These are phyloP conservation scores for Eustoma russellianum DNA, from an alignment of 257 asterid genomes.

Conservation along the genomic window DNA sequence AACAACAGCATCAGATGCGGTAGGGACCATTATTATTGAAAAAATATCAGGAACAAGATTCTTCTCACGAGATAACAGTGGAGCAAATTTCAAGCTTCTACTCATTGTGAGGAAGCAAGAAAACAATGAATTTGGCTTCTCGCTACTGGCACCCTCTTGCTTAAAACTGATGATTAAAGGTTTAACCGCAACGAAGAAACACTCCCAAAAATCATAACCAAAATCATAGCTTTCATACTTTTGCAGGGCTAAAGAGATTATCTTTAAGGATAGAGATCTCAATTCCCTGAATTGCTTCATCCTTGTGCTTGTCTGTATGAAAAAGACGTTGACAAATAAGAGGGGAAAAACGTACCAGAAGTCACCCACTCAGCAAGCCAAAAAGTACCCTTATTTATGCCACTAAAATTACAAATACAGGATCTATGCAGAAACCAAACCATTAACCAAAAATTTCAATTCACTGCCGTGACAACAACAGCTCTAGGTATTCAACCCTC, in stretches of 20 bases:
- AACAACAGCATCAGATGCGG: constrained; percentile 65
- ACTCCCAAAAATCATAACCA: constrained; percentile 62
- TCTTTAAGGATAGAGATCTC: constrained; percentile 81
- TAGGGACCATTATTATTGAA: constrained; percentile 53
- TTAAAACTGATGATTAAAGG: constrained; percentile 60
- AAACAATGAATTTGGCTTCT: constrained; percentile 82
- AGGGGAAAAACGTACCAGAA: not conserved
- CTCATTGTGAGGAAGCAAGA: constrained; percentile 93
- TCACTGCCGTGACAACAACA: too few relatives aligned
- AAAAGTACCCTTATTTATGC: too few relatives aligned
- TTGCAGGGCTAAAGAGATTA: constrained; percentile 46
- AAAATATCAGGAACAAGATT: constrained; percentile 79
- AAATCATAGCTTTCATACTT: constrained; percentile 61
- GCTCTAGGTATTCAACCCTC: too few relatives aligned
- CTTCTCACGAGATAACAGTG: constrained; percentile 49
- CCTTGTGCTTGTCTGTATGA: constrained; percentile 44
- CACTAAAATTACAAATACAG: too few relatives aligned
- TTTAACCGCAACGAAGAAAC: constrained; percentile 56
- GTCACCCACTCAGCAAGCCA: too few relatives aligned
- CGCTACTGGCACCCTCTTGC: constrained; percentile 75
- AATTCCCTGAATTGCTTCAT: constrained; percentile 71
- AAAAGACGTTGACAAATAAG: constrained; percentile 18
- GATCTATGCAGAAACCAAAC: too few relatives aligned
- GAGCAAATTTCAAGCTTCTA: constrained; percentile 59
- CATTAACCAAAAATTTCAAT: too few relatives aligned